A percentile compares a stretch with the other conserved stretches of the same genome.
These are phyloP conservation scores for Barbarea vulgaris DNA, from an alignment of 345 rosid species.

Conservation along the genomic window DNA sequence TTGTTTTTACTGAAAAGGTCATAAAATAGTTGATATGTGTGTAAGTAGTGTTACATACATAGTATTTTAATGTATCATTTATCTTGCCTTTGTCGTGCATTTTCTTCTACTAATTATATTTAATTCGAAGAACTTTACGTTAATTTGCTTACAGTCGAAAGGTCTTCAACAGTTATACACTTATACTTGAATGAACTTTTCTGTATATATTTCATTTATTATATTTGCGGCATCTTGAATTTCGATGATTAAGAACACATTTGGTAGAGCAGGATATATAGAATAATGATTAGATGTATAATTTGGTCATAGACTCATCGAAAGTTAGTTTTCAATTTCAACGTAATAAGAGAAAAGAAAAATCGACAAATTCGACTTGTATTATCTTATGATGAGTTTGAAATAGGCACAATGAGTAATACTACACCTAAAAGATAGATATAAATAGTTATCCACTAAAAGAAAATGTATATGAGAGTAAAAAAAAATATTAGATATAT, in stretches of 20 bases:
- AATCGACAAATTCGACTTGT: neutral
- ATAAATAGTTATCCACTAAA: neutral
- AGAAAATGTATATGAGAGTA: neutral
- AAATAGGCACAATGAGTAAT: neutral
- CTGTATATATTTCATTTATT: neutral
- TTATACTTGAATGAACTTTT: neutral
- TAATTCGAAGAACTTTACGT: neutral
- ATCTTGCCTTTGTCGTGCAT: neutral
- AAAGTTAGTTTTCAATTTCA: constrained; percentile 8
- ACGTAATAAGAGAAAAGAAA: neutral
- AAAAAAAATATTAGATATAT: neutral
- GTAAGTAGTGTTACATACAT: neutral
- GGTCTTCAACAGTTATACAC: neutral
- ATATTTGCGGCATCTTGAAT: neutral
- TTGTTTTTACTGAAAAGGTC: neutral
- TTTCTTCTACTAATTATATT: neutral
- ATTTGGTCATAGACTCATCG: neutral
- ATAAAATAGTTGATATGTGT: neutral
- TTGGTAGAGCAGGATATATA: constrained; percentile 2
- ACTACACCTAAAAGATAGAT: neutral
- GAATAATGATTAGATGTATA: neutral
- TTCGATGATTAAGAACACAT: constrained; percentile 15
- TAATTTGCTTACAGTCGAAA: neutral
- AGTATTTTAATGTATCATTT: neutral
- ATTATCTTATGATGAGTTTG: neutral